Evolutionary conservation across 495 filamentous ascomycete genomes (phyloP).

Genomic region (Poronia punctata): DNA sequence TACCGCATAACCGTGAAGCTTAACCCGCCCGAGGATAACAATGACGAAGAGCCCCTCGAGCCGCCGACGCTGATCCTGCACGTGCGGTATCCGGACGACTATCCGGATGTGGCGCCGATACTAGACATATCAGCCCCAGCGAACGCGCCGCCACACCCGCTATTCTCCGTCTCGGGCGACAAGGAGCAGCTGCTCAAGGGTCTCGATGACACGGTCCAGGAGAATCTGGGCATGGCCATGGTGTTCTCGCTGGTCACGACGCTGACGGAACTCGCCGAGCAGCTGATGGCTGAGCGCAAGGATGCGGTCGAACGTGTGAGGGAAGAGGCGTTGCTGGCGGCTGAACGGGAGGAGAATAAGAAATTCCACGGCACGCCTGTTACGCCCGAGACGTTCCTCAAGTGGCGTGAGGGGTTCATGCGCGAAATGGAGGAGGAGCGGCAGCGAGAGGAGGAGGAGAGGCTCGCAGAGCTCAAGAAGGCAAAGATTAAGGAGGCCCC

Average conservation of each 20-base stretch:
- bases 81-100: slow-evolving; percentile 76
- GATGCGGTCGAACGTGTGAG: slow-evolving; percentile 52
- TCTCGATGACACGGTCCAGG: slow-evolving; percentile 64
- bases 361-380: slow-evolving; percentile 94
- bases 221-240: slow-evolving; percentile 98
- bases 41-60: slow-evolving; percentile 46
- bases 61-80: slow-evolving; percentile 65
- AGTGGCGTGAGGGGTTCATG: slow-evolving; percentile 73
- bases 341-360: slow-evolving; percentile 86
- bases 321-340: slow-evolving; percentile 59
- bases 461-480: slow-evolving; percentile 69
- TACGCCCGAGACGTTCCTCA: slow-evolving; percentile 72
- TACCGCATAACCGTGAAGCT: slow-evolving; percentile 77
- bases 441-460: slow-evolving; percentile 56
- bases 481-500: slow-evolving; percentile 55
- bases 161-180: slow-evolving; percentile 54
- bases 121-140: slow-evolving; percentile 68
- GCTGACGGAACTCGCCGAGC: slow-evolving; percentile 82
- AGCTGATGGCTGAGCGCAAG: slow-evolving; percentile 61
- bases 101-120: slow-evolving; percentile 77
- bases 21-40: slow-evolving; percentile 55
- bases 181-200: slow-evolving; percentile 60
- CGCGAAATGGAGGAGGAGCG: slow-evolving; percentile 70
- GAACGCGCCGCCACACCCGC: slow-evolving; percentile 58
- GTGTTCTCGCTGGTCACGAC: slow-evolving; percentile 82